Evolutionary conservation across 208 protist genomes (phyloP).

Genomic region (Acanthamoeba culbertsoni): DNA sequence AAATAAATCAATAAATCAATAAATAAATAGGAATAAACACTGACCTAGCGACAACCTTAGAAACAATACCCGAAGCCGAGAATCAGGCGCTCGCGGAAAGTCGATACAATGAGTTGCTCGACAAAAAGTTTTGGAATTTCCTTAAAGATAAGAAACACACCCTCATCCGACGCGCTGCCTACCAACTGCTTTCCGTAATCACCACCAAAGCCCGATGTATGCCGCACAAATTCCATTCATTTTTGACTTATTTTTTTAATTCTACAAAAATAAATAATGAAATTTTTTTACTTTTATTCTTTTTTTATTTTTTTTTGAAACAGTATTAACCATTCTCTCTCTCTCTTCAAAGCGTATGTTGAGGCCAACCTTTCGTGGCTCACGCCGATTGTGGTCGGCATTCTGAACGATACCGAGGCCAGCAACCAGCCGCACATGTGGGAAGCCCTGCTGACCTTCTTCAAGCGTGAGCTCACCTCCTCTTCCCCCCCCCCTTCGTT

Average conservation of each 20-base stretch:
- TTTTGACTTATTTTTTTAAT: not conserved
- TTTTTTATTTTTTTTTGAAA: not conserved
- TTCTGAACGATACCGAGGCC: slow-evolving; percentile 32
- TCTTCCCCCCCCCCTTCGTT: accelerated
- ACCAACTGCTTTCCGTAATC: slow-evolving; percentile 25
- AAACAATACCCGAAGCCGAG: slow-evolving; percentile 31
- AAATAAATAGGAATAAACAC: too few relatives aligned
- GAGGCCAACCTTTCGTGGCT: slow-evolving; percentile 12
- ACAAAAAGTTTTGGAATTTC: slow-evolving; percentile 54
- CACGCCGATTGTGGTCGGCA: slow-evolving; percentile 8
- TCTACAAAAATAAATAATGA: too few relatives aligned
- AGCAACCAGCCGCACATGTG: slow-evolving; percentile 51
- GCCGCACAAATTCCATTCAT: not conserved
- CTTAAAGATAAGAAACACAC: slow-evolving; percentile 42
- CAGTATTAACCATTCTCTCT: too few relatives aligned
- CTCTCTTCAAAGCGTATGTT: not conserved
- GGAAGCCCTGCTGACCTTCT: slow-evolving; percentile 40
- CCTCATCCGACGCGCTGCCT: slow-evolving; percentile 37
- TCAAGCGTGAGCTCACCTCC: slow-evolving; percentile 9
- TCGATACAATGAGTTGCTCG: not conserved
- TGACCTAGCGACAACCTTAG: not conserved
- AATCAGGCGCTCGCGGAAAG: slow-evolving; percentile 1
- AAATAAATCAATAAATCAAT: not conserved
- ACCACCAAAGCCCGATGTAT: not conserved
- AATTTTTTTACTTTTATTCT: not conserved